Conservation (phyloP, 345 rosid species). For the Pugionium dolabratum region DNA sequence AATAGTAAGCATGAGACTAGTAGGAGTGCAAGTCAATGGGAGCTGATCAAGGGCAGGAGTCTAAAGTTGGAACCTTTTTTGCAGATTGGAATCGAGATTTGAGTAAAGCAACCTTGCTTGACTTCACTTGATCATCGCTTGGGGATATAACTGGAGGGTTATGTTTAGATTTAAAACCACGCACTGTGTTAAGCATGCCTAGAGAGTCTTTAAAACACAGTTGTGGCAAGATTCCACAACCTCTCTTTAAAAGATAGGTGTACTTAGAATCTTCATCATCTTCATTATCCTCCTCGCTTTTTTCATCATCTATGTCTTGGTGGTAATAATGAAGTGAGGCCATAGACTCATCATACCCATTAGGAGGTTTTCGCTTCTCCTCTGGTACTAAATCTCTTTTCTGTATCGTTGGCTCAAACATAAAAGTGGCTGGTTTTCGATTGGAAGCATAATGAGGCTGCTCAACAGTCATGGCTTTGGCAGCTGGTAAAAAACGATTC, state of each 20-base stretch:
- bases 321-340: constrained; percentile 36
- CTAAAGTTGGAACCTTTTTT: constrained; percentile 51
- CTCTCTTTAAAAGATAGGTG: constrained; percentile 54
- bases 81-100: constrained; percentile 50
- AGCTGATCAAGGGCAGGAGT: constrained; percentile 1
- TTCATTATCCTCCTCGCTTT: constrained; percentile 52
- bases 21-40: too few species aligned
- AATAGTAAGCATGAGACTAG: constrained; percentile 8
- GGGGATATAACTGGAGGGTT: constrained; percentile 43
- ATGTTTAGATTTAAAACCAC: constrained; percentile 54
- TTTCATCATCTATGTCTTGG: constrained; percentile 46
- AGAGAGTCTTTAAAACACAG: constrained; percentile 65
- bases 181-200: constrained; percentile 59
- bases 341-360: constrained; percentile 34
- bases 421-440: constrained; percentile 45
- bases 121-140: constrained; percentile 40
- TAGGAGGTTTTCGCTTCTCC: constrained; percentile 35
- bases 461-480: constrained; percentile 87
- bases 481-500: constrained; percentile 94
- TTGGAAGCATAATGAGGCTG: constrained; percentile 63
- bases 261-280: constrained; percentile 45
- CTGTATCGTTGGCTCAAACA: constrained; percentile 56
- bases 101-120: constrained; percentile 45
- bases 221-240: constrained; percentile 74
- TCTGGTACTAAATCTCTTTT: constrained; percentile 35